These are phyloP conservation scores for Trichoderma atrobrunneum DNA, from an alignment of 2,329 filamentous ascomycete species.

Conservation along the genomic window DNA sequence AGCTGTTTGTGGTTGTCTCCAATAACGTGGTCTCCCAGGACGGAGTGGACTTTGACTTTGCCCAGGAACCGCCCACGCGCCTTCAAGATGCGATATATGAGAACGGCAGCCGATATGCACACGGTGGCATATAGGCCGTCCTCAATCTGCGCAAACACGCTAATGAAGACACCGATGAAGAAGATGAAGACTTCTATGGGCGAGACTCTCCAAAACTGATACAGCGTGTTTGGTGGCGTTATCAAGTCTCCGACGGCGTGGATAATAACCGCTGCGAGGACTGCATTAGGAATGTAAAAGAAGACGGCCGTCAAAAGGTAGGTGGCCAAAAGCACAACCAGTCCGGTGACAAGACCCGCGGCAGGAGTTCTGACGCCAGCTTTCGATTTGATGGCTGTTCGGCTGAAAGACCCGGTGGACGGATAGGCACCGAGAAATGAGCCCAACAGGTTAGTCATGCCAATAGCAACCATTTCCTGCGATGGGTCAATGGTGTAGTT, in stretches of 20 bases:
- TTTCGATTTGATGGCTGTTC: constrained; percentile 96
- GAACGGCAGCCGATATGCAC: constrained; percentile 68
- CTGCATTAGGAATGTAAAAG: constrained; percentile 84
- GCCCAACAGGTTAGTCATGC: constrained; percentile 82
- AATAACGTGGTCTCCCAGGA: constrained; percentile 71
- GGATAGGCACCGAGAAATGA: constrained; percentile 92
- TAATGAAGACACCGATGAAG: constrained; percentile 87
- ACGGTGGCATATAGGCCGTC: constrained; percentile 90
- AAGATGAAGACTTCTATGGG: constrained; percentile 90
- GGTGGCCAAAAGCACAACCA: constrained; percentile 83
- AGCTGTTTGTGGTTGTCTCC: constrained; percentile 54
- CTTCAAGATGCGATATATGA: constrained; percentile 81
- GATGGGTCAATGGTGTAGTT: constrained; percentile 96
- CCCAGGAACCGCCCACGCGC: constrained; percentile 83
- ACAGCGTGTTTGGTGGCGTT: constrained; percentile 84
- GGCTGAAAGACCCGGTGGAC: constrained; percentile 90
- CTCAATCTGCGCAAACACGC: constrained; percentile 84
- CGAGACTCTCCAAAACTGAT: constrained; percentile 92
- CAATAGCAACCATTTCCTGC: constrained; percentile 93
- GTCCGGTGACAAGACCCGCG: constrained; percentile 81
- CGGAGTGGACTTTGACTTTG: constrained; percentile 64
- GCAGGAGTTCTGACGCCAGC: constrained; percentile 90
- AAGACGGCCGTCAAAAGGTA: constrained; percentile 87
- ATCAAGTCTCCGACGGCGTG: constrained; percentile 93
- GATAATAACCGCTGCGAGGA: constrained; percentile 85